These are phyloP conservation scores for Hordeum pubiflorum DNA, from an alignment of 202 grass and related monocot genomes.

Conservation along the genomic window DNA sequence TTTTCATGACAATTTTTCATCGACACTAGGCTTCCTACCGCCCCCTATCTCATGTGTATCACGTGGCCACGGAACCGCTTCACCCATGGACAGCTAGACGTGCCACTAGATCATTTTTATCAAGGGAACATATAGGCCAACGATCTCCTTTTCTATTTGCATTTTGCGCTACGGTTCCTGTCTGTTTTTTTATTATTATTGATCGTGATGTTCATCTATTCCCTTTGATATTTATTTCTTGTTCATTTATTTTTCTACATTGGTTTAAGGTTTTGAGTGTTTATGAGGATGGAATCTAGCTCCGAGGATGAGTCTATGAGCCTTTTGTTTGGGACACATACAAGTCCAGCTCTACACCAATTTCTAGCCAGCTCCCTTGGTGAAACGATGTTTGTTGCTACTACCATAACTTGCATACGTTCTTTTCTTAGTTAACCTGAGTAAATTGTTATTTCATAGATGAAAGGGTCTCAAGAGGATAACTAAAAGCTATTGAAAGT, in stretches of 20 bases:
- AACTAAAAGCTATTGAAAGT: constrained; percentile 60
- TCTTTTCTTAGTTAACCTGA: constrained; percentile 4
- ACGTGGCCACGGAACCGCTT: too few species aligned
- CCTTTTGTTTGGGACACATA: constrained; percentile 68
- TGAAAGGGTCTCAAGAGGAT: constrained; percentile 76
- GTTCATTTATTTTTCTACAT: constrained; percentile 6
- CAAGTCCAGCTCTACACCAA: constrained; percentile 83
- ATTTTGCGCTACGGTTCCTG: too few species aligned
- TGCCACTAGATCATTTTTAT: too few species aligned
- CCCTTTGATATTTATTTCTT: too few species aligned
- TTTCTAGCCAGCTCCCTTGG: constrained; percentile 88
- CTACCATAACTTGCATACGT: constrained; percentile 1
- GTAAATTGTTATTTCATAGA: constrained; percentile 27
- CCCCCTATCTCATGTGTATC: too few species aligned
- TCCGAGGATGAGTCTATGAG: constrained; percentile 80
- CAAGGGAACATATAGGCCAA: too few species aligned
- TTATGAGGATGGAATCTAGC: constrained; percentile 58
- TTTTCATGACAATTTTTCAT: too few species aligned
- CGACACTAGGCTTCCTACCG: too few species aligned
- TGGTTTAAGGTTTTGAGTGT: constrained; percentile 16
- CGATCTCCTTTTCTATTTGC: too few species aligned
- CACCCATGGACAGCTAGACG: too few species aligned
- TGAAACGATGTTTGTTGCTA: constrained; percentile 53
- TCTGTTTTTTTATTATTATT: too few species aligned
- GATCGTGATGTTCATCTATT: too few species aligned